Evolutionary conservation across 164 flowering plant genomes (phyloP), one percentile per base, ranked within the genome.

Genomic region (Nymphaea thermarum): DNA sequence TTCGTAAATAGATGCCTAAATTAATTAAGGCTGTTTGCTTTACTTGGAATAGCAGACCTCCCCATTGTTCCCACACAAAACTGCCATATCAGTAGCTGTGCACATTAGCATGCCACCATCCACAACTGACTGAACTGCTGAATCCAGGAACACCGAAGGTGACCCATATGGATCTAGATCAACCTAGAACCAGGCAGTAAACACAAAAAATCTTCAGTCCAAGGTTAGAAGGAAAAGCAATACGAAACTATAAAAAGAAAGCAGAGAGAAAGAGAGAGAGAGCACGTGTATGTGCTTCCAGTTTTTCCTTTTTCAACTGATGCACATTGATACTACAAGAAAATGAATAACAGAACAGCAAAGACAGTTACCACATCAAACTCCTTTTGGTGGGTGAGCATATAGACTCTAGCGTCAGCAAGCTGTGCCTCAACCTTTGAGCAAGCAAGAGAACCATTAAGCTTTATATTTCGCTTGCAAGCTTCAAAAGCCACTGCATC

Each of bases 61-160:
- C 45, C 91, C 98, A 80, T 90, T 90, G 64, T 87, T 87, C 65
- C 98, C 99, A 83, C 98, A 95, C 0, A 95, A 82, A 70, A 95
- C 99, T 42, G 99, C 98, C 97, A 95, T 84, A 80, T 95, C 99
- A 71, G 99, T 95, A 65, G 98, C 99, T n/a, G 99, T 95, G 70
- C 99, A 95, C 98, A 95, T 92, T 70, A 95, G 76, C 77, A 95
- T 75, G 60, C 99, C 99, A 68, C 99, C 99, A 79, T 95, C 99
- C 71, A 60, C 87, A 74, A 90, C 86, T 45, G 94, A 92, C 70
- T 92, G 99, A 72, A 95, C 88, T 15, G 99, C 99, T 51, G 96
- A 92, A 73, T 95, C 98, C 85, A 95, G 80, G 77, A 95, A 92
- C n/a, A 87, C 77, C 66, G 97, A 89, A 68, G 99, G 99, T 62